A percentile compares a stretch with the other conserved stretches of the same genome.
Evolutionary conservation across 352 stramenopile species (phyloP).

Genomic region (Globisporangium viniferum): DNA sequence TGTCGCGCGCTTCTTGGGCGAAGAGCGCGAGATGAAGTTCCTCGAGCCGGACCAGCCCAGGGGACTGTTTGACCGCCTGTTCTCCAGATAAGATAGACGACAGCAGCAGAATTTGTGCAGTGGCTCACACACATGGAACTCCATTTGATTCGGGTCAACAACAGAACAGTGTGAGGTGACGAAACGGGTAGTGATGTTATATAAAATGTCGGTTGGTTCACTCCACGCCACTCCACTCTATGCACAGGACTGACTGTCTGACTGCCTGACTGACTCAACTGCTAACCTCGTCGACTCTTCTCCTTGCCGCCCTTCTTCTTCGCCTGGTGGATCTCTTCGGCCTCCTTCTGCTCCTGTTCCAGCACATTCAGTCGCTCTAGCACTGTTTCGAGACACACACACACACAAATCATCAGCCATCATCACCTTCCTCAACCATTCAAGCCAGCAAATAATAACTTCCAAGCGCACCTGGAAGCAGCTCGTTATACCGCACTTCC

Average conservation of each 20-base stretch:
- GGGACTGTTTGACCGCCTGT: constrained; percentile 72
- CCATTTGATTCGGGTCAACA: not conserved
- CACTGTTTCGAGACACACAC: constrained; percentile 23
- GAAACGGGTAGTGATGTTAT: constrained; percentile 2
- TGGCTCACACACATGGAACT: not conserved
- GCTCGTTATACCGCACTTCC: constrained; percentile 74
- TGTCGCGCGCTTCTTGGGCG: constrained; percentile 88
- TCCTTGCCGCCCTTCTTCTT: constrained; percentile 80
- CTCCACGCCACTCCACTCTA: not conserved
- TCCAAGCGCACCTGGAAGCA: constrained; percentile 53
- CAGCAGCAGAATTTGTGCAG: not conserved
- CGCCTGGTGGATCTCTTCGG: constrained; percentile 67
- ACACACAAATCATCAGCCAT: constrained; percentile 14
- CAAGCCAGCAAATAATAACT: not conserved
- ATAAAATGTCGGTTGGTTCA: constrained; percentile 10
- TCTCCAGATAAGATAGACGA: constrained; percentile 34
- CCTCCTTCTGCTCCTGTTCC: constrained; percentile 75
- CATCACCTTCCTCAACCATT: constrained; percentile 10
- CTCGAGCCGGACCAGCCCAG: constrained; percentile 81
- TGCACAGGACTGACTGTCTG: not conserved
- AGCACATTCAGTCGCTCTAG: constrained; percentile 78
- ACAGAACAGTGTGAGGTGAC: not conserved
- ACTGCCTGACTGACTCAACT: constrained; percentile 26
- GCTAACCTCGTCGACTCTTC: constrained; percentile 56
- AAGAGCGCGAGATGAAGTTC: constrained; percentile 86